Evolutionary conservation across 495 filamentous ascomycete genomes (phyloP), one percentile per base, ranked within the genome.

Genomic region (Aspergillus sclerotiicarbonarius): DNA sequence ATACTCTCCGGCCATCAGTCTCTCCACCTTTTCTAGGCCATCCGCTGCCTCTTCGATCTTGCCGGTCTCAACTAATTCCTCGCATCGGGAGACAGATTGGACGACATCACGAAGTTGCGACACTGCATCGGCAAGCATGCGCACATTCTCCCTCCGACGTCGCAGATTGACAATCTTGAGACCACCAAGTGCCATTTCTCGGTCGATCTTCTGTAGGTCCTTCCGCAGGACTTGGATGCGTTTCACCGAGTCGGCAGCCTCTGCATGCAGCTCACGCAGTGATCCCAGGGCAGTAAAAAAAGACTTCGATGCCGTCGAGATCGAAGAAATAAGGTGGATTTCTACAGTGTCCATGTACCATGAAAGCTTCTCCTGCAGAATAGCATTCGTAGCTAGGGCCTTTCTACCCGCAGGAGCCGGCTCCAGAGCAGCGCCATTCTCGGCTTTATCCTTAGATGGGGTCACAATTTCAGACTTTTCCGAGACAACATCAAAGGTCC

Each of bases 331-430:
- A 8, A 99, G 80, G 68, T 99, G 94, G 51, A 98, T 90, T 66
- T 99, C 94, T 18, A 99, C 90, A 0, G 95, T 99, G 68, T 99
- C 94, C 94, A 99, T 97, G 64, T 99, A 99, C 94, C 94, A 99
- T 1, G 93, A 97, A 4, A 99, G 80, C 68, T 99, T 99, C 67
- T 99, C 94, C 68, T 99, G 94, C n/a, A 99, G 74, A 46, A 99
- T 98, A 1, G 94, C 94, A 74, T 99, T 99, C 0, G 92, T 96
- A 33, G 95, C 92, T 4, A 98, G 79, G 15, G 89, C 90, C 70
- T 96, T 97, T 44, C 94, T 82, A 31, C 78, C 80, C 12, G 68
- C 71, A 8, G 67, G 64, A 8, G 69, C 69, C 1, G 90, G 87
- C 25, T 82, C 84, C 5, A 74, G 58, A 0, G 78, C 71, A 29